A percentile compares a stretch with the other conserved stretches of the same genome.
These are phyloP conservation scores for Melampsora larici-populina DNA, from an alignment of 1,284 basidiomycete species.

Conservation along the genomic window DNA sequence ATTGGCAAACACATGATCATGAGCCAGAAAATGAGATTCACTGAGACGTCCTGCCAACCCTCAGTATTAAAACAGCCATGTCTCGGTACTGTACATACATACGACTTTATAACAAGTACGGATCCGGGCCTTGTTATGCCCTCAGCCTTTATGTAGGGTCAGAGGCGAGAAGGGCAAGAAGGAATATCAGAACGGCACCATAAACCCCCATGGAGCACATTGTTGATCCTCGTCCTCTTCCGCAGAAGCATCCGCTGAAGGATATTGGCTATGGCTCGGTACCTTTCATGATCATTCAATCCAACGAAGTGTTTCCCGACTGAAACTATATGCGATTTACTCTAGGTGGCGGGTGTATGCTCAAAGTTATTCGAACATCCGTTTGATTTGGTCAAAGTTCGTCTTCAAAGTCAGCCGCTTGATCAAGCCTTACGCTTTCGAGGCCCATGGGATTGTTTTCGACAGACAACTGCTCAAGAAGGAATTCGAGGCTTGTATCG, in stretches of 20 bases:
- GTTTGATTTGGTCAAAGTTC: slow-evolving; percentile 78
- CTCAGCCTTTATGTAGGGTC: no score
- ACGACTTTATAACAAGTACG: no score
- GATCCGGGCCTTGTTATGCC: no score
- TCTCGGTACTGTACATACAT: no score
- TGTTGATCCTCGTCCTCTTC: neutral
- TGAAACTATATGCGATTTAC: neutral
- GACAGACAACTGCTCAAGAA: slow-evolving; percentile 71
- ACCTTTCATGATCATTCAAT: neutral
- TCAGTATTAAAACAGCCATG: no score
- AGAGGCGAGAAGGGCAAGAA: no score
- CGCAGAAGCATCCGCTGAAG: slow-evolving; percentile 32
- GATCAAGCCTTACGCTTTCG: slow-evolving; percentile 68
- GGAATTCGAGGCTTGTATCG: slow-evolving; percentile 74
- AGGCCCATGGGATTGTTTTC: slow-evolving; percentile 75
- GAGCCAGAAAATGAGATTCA: no score
- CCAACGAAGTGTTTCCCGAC: neutral
- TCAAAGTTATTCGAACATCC: slow-evolving; percentile 82
- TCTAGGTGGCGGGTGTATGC: slow-evolving; percentile 69
- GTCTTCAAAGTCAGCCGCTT: slow-evolving; percentile 75
- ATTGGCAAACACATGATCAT: no score
- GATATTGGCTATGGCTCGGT: slow-evolving; percentile 39
- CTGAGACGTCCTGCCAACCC: no score
- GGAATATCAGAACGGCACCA: no score
- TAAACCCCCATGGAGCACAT: neutral